Evolutionary conservation across 306 rosid species (phyloP).

Genomic region (Spatholobus suberectus): DNA sequence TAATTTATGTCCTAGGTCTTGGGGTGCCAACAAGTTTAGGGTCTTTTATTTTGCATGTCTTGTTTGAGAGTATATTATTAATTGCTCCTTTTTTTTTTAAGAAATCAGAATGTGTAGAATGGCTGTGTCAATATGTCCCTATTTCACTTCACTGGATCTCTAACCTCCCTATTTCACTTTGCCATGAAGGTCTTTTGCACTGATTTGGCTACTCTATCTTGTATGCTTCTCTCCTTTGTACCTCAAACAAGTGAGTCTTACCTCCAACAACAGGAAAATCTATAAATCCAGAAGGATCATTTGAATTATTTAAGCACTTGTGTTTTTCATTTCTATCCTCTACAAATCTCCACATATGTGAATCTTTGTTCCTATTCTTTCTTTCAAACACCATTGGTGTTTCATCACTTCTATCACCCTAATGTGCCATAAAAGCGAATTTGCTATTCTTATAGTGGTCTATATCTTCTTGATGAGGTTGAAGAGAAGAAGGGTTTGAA

Average conservation of each 20-base stretch:
- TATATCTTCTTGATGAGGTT: slow-evolving; percentile 44
- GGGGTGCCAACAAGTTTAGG: no score
- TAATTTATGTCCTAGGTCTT: no score
- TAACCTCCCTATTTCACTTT: no score
- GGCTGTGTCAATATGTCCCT: no score
- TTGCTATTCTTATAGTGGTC: slow-evolving; percentile 34
- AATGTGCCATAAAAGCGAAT: neutral
- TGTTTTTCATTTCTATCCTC: slow-evolving; percentile 49
- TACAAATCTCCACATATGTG: slow-evolving; percentile 60
- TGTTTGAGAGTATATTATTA: no score
- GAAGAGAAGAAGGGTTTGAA: slow-evolving; percentile 44
- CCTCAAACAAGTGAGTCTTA: slow-evolving; percentile 45
- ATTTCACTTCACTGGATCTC: no score
- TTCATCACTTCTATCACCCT: slow-evolving; percentile 34
- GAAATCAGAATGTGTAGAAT: no score
- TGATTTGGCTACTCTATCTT: slow-evolving; percentile 52
- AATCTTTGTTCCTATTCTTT: slow-evolving; percentile 36
- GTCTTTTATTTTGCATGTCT: no score
- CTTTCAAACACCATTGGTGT: slow-evolving; percentile 22
- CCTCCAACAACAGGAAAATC: slow-evolving; percentile 70
- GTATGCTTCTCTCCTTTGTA: slow-evolving; percentile 53
- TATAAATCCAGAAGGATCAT: slow-evolving; percentile 41
- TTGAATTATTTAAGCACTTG: slow-evolving; percentile 33
- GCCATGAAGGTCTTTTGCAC: slow-evolving; percentile 24
- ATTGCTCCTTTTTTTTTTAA: no score